phyloP scores from a whole-genome alignment of 108 stramenopile species.

The Mediolabrus comicus region DNA sequence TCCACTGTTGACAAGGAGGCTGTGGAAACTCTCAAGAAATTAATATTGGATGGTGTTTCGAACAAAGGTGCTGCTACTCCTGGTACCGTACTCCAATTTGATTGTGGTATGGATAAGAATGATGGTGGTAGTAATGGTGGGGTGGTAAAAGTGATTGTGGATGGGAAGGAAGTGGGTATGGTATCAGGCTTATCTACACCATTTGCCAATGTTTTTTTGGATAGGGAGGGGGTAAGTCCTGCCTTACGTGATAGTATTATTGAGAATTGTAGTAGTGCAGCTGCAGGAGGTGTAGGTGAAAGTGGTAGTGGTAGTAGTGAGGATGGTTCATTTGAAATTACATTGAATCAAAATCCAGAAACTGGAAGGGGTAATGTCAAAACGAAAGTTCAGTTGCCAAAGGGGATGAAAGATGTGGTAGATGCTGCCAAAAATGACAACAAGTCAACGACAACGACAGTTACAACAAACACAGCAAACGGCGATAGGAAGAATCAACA shows the following conservation, averaged over 20 bases:
- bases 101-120: slow-evolving; percentile 35
- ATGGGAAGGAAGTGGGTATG: slow-evolving; percentile 63
- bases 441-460: not conserved
- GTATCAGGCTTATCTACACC: slow-evolving; percentile 56
- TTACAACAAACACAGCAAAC: too few relatives aligned
- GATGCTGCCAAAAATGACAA: not conserved
- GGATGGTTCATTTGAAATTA: not conserved
- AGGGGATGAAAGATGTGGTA: not conserved
- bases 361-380: not conserved
- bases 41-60: slow-evolving; percentile 69
- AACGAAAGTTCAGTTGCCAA: not conserved
- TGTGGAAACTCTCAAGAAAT: slow-evolving; percentile 62
- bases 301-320: too few relatives aligned
- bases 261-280: slow-evolving; percentile 61
- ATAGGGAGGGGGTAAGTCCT: slow-evolving; percentile 75
- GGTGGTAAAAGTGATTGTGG: slow-evolving; percentile 68
- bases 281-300: not conserved
- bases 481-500: not conserved
- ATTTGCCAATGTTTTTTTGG: slow-evolving; percentile 82
- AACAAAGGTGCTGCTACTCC: slow-evolving; percentile 63
- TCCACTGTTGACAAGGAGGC: slow-evolving; percentile 24
- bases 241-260: slow-evolving; percentile 57
- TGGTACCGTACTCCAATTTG: slow-evolving; percentile 74
- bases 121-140: too few relatives aligned
- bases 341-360: not conserved